A percentile compares a stretch with the other conserved stretches of the same genome.
Evolutionary conservation across 1,284 basidiomycete species (phyloP).

Genomic region (Ceratobasidium theobromae): DNA sequence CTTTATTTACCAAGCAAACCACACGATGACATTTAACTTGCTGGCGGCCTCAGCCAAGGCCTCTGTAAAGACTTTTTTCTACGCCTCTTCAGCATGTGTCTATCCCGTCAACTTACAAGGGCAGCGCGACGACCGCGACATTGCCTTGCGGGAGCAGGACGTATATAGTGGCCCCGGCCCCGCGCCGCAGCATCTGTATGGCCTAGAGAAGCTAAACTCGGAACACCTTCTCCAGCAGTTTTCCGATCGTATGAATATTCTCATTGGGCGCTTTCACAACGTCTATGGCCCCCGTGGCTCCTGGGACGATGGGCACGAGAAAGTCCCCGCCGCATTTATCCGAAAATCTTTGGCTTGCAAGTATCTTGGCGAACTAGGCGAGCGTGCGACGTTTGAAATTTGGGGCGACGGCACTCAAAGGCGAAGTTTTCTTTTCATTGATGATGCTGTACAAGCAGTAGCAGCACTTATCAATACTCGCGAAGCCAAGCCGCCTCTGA

Average conservation of each 20-base stretch:
- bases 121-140: conserved; percentile 40
- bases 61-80: conserved; percentile 52
- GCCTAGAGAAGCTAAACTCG: conserved; percentile 57
- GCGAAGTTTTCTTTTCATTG: conserved; percentile 58
- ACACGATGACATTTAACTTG: conserved; percentile 53
- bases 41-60: conserved; percentile 47
- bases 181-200: conserved; percentile 60
- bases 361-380: conserved; percentile 25
- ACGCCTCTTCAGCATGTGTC: conserved; percentile 61
- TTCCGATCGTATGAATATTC: conserved; percentile 44
- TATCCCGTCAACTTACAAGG: conserved; percentile 54
- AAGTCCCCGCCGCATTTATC: conserved; percentile 58
- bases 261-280: conserved; percentile 61
- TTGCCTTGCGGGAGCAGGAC: conserved; percentile 52
- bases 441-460: conserved; percentile 55
- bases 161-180: conserved; percentile 43
- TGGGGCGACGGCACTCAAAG: conserved; percentile 59
- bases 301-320: conserved; percentile 58
- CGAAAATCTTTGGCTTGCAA: conserved; percentile 53
- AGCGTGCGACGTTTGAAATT: conserved; percentile 48
- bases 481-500: conserved; percentile 47
- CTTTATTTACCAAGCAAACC: conserved; percentile 53
- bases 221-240: conserved; percentile 50
- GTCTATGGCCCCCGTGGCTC: conserved; percentile 57
- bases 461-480: conserved; percentile 46